phyloP scores from a whole-genome alignment of 169 alveolate species.

The Eimeria necatrix region DNA sequence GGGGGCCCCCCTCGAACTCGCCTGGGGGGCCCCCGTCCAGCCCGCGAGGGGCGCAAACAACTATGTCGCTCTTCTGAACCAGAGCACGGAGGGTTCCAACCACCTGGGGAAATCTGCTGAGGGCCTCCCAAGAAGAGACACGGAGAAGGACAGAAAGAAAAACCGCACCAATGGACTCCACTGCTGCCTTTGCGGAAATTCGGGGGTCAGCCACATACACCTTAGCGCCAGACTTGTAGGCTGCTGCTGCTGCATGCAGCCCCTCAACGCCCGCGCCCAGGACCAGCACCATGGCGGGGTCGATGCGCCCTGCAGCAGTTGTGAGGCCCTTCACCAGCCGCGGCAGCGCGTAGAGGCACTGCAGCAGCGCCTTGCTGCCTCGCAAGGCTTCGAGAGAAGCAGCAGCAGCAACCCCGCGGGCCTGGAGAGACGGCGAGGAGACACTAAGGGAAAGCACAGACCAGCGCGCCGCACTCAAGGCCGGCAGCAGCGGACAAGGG shows the following conservation, averaged over 20 bases:
- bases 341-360: conserved; percentile 17
- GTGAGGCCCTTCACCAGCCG: conserved; percentile 5
- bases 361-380: not conserved
- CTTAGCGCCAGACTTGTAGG: conserved; percentile 77
- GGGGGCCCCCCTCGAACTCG: conserved; percentile 12
- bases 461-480: not conserved
- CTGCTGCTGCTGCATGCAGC: conserved; percentile 94
- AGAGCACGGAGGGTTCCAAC: not conserved
- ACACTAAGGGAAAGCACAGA: not conserved
- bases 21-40: not conserved
- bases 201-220: conserved; percentile 17
- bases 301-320: conserved; percentile 84
- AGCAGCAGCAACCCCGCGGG: not conserved
- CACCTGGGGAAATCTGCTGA: not conserved
- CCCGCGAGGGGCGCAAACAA: not conserved
- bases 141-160: not conserved
- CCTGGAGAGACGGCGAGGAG: not conserved
- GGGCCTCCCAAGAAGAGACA: not conserved
- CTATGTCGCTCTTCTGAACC: not conserved
- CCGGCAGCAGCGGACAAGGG: not conserved
- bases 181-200: not conserved
- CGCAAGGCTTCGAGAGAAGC: not conserved
- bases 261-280: conserved; percentile 97
- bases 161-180: not conserved
- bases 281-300: conserved; percentile 94